phyloP scores from a whole-genome alignment of 2,329 filamentous ascomycete species.

The Aspergillus sp. region DNA sequence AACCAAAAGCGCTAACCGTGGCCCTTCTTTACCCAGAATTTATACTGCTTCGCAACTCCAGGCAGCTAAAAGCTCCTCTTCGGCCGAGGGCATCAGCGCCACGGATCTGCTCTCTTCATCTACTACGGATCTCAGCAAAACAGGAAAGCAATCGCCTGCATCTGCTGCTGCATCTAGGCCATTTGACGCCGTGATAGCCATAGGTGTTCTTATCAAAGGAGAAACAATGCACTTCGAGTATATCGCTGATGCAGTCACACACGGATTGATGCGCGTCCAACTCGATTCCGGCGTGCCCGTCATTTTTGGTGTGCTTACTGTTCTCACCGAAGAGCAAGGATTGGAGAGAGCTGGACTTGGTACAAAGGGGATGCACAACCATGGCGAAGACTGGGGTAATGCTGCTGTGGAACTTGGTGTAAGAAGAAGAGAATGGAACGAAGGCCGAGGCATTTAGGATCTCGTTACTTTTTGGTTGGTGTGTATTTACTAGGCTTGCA shows the following conservation, averaged over 20 bases:
- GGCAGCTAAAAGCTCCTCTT: conserved; percentile 52
- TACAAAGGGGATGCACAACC: conserved; percentile 65
- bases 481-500: conserved; percentile 51
- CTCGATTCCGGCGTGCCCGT: conserved; percentile 85
- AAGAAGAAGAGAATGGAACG: conserved; percentile 79
- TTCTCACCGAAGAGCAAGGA: conserved; percentile 84
- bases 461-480: conserved; percentile 82
- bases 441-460: conserved; percentile 54
- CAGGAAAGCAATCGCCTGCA: conserved; percentile 29
- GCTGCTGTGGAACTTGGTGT: conserved; percentile 91
- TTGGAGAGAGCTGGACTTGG: conserved; percentile 74
- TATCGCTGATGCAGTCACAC: conserved; percentile 84
- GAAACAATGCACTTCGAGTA: conserved; percentile 99
- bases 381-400: conserved; percentile 92
- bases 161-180: conserved; percentile 44
- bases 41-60: conserved; percentile 85
- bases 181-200: conserved; percentile 91
- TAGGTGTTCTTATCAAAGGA: conserved; percentile 96
- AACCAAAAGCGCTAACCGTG: not conserved
- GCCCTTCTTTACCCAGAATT: conserved; percentile 50
- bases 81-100: conserved; percentile 36
- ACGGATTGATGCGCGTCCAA: conserved; percentile 91
- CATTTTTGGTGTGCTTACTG: conserved; percentile 86
- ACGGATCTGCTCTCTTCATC: conserved; percentile 58
- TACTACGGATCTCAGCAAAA: conserved; percentile 61